Conservation (phyloP, 2,329 filamentous ascomycete species). For the Didymella glomerata region DNA sequence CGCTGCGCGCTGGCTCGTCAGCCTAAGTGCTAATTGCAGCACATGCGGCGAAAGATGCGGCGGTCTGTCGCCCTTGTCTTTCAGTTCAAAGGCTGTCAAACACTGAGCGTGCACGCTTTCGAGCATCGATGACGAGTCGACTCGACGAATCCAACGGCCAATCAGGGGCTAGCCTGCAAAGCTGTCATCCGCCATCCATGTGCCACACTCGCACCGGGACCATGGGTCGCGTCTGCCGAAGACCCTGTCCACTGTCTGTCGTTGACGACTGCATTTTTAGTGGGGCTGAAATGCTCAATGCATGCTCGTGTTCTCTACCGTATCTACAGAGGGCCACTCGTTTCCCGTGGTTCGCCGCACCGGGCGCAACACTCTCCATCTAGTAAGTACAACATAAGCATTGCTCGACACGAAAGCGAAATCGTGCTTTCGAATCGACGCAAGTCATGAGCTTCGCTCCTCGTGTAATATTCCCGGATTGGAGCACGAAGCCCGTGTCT, state of each 20-base stretch:
- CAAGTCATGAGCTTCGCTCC: constrained; percentile 11
- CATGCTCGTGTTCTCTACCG: not conserved
- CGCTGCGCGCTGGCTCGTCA: constrained; percentile 7
- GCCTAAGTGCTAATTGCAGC: constrained; percentile 18
- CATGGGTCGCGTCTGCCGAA: constrained; percentile 15
- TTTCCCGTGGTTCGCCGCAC: not conserved
- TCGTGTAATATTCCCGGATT: constrained; percentile 26
- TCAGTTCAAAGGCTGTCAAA: constrained; percentile 19
- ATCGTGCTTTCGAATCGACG: constrained; percentile 1
- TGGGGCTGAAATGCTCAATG: constrained; percentile 6
- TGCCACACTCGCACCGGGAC: constrained; percentile 18
- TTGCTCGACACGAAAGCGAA: not conserved
- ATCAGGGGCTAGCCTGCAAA: constrained; percentile 9
- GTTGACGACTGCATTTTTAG: constrained; percentile 24
- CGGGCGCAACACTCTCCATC: not conserved
- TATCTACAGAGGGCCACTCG: not conserved
- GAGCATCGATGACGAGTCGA: constrained; percentile 25
- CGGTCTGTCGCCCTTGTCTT: constrained; percentile 16
- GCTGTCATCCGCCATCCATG: constrained; percentile 23
- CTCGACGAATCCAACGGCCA: constrained; percentile 6
- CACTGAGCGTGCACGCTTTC: constrained; percentile 21
- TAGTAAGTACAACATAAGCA: not conserved
- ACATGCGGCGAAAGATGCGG: constrained; percentile 20
- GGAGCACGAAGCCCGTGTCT: constrained; percentile 12
- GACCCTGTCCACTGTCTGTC: constrained; percentile 13